These are phyloP conservation scores for Calonectria henricotiae DNA, from an alignment of 2,329 filamentous ascomycete genomes.

Conservation along the genomic window DNA sequence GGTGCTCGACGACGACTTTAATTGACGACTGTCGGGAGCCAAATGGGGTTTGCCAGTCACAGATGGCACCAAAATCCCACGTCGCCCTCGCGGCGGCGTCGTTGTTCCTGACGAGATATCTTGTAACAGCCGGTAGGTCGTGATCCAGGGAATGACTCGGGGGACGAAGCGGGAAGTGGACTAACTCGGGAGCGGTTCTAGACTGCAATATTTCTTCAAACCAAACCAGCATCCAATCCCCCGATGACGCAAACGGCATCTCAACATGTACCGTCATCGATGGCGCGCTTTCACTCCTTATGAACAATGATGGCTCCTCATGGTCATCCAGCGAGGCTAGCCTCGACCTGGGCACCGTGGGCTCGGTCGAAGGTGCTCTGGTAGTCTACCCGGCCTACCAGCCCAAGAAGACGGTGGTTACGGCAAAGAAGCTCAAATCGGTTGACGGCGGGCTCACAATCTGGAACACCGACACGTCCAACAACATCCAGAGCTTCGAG, in stretches of 20 bases:
- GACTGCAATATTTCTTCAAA: slow-evolving; percentile 51
- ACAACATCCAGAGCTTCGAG: slow-evolving; percentile 44
- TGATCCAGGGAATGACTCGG: too few species aligned
- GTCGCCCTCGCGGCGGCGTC: slow-evolving; percentile 50
- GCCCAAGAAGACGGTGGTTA: slow-evolving; percentile 49
- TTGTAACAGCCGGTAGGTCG: slow-evolving; percentile 48
- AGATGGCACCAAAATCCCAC: slow-evolving; percentile 49
- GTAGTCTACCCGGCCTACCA: slow-evolving; percentile 50
- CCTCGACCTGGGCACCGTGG: slow-evolving; percentile 49
- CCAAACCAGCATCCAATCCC: slow-evolving; percentile 51
- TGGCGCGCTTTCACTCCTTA: slow-evolving; percentile 51
- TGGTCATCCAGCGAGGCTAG: slow-evolving; percentile 49
- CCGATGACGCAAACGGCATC: slow-evolving; percentile 44
- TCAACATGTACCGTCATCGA: slow-evolving; percentile 50
- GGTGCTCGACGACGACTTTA: slow-evolving; percentile 27
- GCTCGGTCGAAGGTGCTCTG: slow-evolving; percentile 46
- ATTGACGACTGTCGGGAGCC: slow-evolving; percentile 33
- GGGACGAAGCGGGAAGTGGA: background rate
- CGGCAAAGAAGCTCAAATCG: slow-evolving; percentile 45
- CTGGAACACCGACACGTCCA: slow-evolving; percentile 45
- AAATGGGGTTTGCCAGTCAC: slow-evolving; percentile 45
- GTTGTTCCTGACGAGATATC: slow-evolving; percentile 45
- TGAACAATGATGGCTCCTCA: slow-evolving; percentile 46
- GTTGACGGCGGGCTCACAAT: slow-evolving; percentile 48
- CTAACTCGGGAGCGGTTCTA: slow-evolving; percentile 18